A percentile compares a stretch with the other conserved stretches of the same genome.
Conservation (phyloP, 495 filamentous ascomycete species). For the Echria macrotheca region DNA sequence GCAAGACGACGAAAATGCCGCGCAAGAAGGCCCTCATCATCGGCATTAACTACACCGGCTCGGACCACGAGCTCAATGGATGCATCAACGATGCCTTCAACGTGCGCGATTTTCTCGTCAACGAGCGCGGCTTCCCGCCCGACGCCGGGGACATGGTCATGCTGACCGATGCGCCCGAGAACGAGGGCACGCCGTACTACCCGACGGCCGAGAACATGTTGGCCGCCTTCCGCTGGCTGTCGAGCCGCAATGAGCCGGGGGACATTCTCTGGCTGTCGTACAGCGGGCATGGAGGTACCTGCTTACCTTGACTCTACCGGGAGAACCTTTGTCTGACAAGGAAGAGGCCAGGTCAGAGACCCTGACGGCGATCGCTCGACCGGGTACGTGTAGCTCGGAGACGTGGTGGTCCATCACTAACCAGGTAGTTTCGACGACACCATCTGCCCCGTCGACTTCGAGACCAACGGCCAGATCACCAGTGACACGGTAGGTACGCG, state of each 20-base stretch:
- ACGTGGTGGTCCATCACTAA: constrained; percentile 23
- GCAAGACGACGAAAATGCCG: constrained; percentile 17
- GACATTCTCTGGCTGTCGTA: constrained; percentile 52
- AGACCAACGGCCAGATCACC: constrained; percentile 44
- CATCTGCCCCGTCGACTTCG: constrained; percentile 53
- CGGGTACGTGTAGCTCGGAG: constrained; percentile 26
- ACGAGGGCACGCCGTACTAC: constrained; percentile 44
- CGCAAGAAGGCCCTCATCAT: constrained; percentile 55
- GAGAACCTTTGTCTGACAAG: too few species aligned
- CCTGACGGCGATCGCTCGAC: constrained; percentile 40
- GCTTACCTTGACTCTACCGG: too few species aligned
- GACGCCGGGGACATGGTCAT: constrained; percentile 48
- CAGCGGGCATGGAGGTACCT: constrained; percentile 54
- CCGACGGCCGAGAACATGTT: constrained; percentile 53
- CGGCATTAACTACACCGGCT: constrained; percentile 58
- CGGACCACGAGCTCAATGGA: constrained; percentile 44
- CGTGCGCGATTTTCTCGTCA: constrained; percentile 39
- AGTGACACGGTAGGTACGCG: constrained; percentile 45
- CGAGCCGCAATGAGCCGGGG: constrained; percentile 43
- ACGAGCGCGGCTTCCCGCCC: constrained; percentile 44
- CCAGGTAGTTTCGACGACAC: constrained; percentile 53
- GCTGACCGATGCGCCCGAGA: constrained; percentile 45
- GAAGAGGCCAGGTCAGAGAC: constrained; percentile 42
- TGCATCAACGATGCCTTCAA: constrained; percentile 55
- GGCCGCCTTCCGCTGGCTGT: constrained; percentile 52